Evolutionary conservation across 768 basidiomycete genomes (phyloP), one percentile per base, ranked within the genome.

Genomic region (Xerocomellus chrysenteron): DNA sequence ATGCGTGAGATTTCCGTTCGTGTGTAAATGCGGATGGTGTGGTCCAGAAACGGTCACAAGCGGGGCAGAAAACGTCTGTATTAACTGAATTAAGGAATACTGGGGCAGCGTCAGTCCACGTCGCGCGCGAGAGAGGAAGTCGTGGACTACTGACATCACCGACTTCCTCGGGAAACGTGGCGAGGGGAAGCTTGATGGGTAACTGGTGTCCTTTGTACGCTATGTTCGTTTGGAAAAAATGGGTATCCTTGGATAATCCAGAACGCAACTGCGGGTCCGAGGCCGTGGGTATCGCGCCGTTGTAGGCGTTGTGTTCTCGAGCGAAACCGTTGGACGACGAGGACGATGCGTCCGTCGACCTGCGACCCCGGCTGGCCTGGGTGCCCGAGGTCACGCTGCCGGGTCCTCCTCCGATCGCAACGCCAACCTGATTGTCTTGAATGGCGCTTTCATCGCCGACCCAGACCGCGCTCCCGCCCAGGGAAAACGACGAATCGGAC

Each of bases 131-230:
- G 13, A 19, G 51, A 6, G 50, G 26, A 17, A 43, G 11, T 47
- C 45, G 33, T 44, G 76, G 72, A 78, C 85, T 68, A 78, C 85
- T 68, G 69, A 98, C 96, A 72, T 98, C 95, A 44, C 97, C 95
- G 54, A 99, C 92, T 78, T 99, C 97, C 71, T 95, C 92, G 0
- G 91, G 82, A 69, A 97, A 98, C 2, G 88, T 90, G 19, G 85
- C 83, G 45, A 97, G 74, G 1, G 97, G 97, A 71, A 98, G 84
- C 65, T 92, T 88, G 67, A 98, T 93, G 14, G 94, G 95, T 32
- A 98, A 72, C 30, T 83, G 82, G 59, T 94, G 86, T 53, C 87
- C 87, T 70, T 87, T 88, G 74, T 94, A 96, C 14, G 79, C 82
- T 53, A 96, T 89, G 12, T 82, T 80, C 2, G 95, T 92, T 66